These are phyloP conservation scores for Pinus taeda DNA, from an alignment of 75 land plant genomes.

Conservation along the genomic window DNA sequence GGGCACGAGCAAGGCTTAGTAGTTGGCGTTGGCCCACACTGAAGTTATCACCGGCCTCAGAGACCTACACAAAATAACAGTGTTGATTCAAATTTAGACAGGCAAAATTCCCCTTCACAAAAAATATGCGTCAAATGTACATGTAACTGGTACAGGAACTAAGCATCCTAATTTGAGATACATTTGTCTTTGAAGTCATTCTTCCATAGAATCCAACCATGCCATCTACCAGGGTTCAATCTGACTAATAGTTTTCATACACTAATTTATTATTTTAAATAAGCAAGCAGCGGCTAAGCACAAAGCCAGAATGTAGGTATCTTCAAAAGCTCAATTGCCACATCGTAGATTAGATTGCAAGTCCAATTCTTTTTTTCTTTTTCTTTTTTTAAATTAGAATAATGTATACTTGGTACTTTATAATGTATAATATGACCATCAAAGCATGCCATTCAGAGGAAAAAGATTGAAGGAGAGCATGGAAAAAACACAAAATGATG, in stretches of 20 bases:
- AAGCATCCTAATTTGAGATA: not conserved
- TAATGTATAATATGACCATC: not conserved
- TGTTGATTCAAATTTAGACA: not conserved
- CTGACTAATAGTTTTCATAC: too few species aligned
- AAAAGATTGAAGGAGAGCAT: not conserved
- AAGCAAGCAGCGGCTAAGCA: not conserved
- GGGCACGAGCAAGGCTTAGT: conserved; percentile 90
- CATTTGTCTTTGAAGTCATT: not conserved
- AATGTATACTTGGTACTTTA: not conserved
- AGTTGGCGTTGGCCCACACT: conserved; percentile 99
- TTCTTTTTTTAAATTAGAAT: not conserved
- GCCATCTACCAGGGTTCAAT: too few species aligned
- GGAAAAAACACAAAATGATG: not conserved
- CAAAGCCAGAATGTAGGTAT: not conserved
- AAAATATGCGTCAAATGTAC: not conserved
- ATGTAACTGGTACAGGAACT: not conserved
- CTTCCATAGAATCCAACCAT: not conserved
- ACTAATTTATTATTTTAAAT: not conserved
- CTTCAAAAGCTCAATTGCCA: not conserved
- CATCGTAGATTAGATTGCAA: not conserved
- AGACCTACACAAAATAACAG: conserved; percentile 42
- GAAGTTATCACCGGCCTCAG: conserved; percentile 95
- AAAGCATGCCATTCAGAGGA: not conserved
- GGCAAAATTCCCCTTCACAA: not conserved
- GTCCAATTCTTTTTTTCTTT: not conserved